Evolutionary conservation across 257 asterid genomes (phyloP).

Genomic region (Paulownia fortunei): DNA sequence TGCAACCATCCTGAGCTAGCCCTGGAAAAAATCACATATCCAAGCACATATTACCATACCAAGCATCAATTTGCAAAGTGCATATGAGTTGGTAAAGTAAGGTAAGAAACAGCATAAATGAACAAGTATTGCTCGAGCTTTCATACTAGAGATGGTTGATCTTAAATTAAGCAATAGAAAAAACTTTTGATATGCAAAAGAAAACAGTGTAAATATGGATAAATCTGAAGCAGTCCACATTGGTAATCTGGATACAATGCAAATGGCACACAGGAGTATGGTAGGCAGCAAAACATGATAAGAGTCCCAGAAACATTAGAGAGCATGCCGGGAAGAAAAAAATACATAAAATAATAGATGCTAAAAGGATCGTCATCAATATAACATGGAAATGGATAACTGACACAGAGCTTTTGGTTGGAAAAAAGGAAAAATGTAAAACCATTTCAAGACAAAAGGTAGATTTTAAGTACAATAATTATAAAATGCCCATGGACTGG

Average conservation of each 20-base stretch:
- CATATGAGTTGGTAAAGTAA: neutral
- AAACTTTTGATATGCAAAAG: neutral
- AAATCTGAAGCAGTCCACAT: conserved; percentile 12
- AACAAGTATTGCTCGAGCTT: conserved; percentile 7
- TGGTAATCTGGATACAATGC: neutral
- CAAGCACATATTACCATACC: conserved; percentile 24
- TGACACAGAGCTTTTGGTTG: conserved; percentile 2
- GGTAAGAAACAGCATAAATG: neutral
- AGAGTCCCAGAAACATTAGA: neutral
- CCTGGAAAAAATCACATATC: conserved; percentile 51
- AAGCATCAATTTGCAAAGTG: conserved; percentile 13
- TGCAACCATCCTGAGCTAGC: conserved; percentile 90
- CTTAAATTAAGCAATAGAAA: neutral
- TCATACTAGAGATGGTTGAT: neutral
- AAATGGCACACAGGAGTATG: neutral
- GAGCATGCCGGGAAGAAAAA: neutral
- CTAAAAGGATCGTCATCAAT: conserved; percentile 8
- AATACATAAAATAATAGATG: neutral
- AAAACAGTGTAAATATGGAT: neutral
- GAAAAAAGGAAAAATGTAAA: neutral
- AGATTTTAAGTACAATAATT: neutral
- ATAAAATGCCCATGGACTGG: neutral
- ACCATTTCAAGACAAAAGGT: neutral
- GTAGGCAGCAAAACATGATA: conserved; percentile 9
- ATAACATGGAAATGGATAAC: neutral